phyloP scores from a whole-genome alignment of 805 yeast genomes.

The Ogataea sp. region DNA sequence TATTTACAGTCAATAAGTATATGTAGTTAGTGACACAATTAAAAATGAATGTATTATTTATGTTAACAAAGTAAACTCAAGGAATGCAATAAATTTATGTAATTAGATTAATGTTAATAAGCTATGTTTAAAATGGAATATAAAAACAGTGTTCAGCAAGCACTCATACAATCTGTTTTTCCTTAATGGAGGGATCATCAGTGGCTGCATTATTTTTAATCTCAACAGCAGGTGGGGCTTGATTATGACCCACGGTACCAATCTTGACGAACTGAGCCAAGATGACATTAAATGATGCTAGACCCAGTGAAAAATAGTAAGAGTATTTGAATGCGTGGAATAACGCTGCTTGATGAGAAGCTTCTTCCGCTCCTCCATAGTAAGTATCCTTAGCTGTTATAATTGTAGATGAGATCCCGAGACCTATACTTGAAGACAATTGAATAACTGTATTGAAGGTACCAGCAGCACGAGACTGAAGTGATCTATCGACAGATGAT shows the following conservation, averaged over 20 bases:
- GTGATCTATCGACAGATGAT: constrained; percentile 28
- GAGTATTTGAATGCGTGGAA: constrained; percentile 28
- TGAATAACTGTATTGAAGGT: constrained; percentile 37
- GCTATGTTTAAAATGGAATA: too few relatives aligned
- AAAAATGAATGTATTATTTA: too few relatives aligned
- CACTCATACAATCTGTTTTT: too few relatives aligned
- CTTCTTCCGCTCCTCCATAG: constrained; percentile 22
- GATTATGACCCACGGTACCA: constrained; percentile 24
- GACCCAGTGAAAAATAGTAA: constrained; percentile 32
- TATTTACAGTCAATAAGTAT: too few relatives aligned
- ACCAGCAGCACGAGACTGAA: constrained; percentile 41
- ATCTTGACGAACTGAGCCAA: constrained; percentile 26
- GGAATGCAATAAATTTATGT: too few relatives aligned
- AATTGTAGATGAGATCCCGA: constrained; percentile 33
- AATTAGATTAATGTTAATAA: too few relatives aligned
- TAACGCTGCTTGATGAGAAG: constrained; percentile 14
- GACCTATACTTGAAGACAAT: constrained; percentile 32
- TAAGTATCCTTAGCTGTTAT: constrained; percentile 23
- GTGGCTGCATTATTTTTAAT: background rate
- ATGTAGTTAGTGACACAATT: too few relatives aligned
- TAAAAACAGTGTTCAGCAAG: too few relatives aligned
- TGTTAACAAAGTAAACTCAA: too few relatives aligned
- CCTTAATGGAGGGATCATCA: too few relatives aligned
- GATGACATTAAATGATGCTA: constrained; percentile 21
- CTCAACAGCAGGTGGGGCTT: background rate